phyloP scores from a whole-genome alignment of 345 rosid species.

The Mallotus nudiflorus region DNA sequence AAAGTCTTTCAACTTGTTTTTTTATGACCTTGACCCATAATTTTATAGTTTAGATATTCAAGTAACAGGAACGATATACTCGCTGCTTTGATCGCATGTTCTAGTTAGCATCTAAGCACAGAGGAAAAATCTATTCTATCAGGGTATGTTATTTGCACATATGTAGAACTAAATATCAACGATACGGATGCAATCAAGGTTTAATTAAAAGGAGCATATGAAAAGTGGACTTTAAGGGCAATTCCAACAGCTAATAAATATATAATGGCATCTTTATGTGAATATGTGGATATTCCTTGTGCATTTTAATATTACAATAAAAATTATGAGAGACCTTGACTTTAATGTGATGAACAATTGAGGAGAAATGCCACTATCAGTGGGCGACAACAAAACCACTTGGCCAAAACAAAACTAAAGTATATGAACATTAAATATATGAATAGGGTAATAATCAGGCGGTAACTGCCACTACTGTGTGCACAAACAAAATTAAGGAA shows the following conservation, averaged over 20 bases:
- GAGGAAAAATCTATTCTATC: no score
- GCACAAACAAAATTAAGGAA: neutral
- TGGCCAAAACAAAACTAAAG: neutral
- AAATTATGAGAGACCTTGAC: neutral
- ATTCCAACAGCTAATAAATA: neutral
- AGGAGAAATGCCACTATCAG: neutral
- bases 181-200: no score
- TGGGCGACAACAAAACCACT: neutral
- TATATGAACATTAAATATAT: neutral
- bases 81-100: no score
- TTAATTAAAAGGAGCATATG: no score
- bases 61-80: no score
- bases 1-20: no score
- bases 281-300: constrained; percentile 7
- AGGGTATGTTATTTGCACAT: no score
- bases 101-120: no score
- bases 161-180: no score
- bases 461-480: neutral
- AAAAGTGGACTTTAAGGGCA: no score
- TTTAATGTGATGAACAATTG: neutral
- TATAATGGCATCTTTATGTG: neutral
- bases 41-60: no score
- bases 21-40: no score
- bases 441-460: neutral
- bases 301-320: neutral